phyloP scores from a whole-genome alignment of 192 early-diverging fungal species.

The Kickxella alabastrina region DNA sequence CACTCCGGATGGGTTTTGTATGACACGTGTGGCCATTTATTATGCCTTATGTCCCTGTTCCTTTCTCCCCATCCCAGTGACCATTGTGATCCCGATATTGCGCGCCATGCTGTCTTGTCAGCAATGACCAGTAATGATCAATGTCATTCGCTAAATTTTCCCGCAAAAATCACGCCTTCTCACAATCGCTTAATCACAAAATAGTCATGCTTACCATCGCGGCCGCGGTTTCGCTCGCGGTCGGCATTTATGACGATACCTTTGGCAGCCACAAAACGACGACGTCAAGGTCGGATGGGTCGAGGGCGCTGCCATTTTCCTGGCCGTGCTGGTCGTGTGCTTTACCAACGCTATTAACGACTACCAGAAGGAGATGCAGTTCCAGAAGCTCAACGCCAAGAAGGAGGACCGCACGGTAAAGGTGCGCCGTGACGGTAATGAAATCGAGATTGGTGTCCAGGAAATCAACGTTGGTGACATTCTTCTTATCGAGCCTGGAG shows the following conservation, averaged over 20 bases:
- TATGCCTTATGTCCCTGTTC: too few relatives aligned
- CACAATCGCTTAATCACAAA: too few relatives aligned
- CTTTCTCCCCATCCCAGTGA: too few relatives aligned
- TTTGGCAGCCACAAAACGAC: conserved; percentile 58
- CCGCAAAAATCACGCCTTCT: too few relatives aligned
- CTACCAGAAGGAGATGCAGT: conserved; percentile 85
- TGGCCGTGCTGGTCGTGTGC: conserved; percentile 83
- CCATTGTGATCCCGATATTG: too few relatives aligned
- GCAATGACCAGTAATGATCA: too few relatives aligned
- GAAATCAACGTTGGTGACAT: conserved; percentile 92
- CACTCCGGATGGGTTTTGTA: too few relatives aligned
- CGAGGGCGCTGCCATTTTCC: conserved; percentile 78
- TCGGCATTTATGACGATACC: conserved; percentile 83
- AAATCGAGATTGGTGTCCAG: conserved; percentile 68
- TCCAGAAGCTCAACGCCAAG: conserved; percentile 81
- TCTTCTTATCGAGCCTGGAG: conserved; percentile 79
- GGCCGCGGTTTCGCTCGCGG: conserved; percentile 72
- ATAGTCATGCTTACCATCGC: conserved; percentile 85
- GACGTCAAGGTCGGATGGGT: conserved; percentile 78
- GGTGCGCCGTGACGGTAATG: conserved; percentile 69
- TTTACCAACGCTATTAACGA: conserved; percentile 88
- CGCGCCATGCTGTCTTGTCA: too few relatives aligned
- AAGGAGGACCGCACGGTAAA: conserved; percentile 81
- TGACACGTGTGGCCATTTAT: too few relatives aligned
- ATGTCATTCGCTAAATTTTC: too few relatives aligned